Conservation (phyloP, 257 asterid genomes). For the Handroanthus guayacan region DNA sequence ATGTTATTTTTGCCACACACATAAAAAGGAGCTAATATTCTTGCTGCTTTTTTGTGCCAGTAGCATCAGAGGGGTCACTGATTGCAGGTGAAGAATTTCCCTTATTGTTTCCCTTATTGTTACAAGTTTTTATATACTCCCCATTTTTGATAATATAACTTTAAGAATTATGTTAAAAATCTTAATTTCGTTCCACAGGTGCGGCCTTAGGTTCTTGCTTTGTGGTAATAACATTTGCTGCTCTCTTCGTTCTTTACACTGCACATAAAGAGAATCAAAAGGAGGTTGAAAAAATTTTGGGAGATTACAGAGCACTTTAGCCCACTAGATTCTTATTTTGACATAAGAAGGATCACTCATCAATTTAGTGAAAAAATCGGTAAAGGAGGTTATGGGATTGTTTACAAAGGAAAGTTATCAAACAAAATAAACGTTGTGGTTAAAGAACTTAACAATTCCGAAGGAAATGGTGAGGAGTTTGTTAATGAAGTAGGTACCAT, state of each 20-base stretch:
- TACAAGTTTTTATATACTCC: neutral
- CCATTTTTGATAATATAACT: neutral
- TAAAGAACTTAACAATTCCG: no score
- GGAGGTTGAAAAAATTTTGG: conserved; percentile 42
- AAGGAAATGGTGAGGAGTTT: no score
- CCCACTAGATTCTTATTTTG: conserved; percentile 46
- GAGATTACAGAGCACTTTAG: conserved; percentile 35
- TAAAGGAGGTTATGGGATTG: no score
- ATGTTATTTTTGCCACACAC: neutral
- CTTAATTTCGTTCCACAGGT: neutral
- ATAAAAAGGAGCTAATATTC: neutral
- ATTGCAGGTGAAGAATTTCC: conserved; percentile 25
- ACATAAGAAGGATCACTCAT: conserved; percentile 43
- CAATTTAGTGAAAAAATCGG: neutral
- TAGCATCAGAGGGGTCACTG: neutral
- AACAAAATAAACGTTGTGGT: no score
- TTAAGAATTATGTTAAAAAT: neutral
- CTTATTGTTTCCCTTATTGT: neutral
- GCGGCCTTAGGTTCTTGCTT: conserved; percentile 29
- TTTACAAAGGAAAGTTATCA: no score
- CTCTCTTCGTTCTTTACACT: conserved; percentile 5
- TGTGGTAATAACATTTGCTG: conserved; percentile 8
- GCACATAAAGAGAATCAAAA: conserved; percentile 24
- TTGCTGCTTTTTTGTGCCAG: conserved; percentile 20
- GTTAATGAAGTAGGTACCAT: no score